Percentiles rank a stretch among this genome's conserved stretches.
Conservation (phyloP, 495 filamentous ascomycete species). For the Entonaema liquescens region DNA sequence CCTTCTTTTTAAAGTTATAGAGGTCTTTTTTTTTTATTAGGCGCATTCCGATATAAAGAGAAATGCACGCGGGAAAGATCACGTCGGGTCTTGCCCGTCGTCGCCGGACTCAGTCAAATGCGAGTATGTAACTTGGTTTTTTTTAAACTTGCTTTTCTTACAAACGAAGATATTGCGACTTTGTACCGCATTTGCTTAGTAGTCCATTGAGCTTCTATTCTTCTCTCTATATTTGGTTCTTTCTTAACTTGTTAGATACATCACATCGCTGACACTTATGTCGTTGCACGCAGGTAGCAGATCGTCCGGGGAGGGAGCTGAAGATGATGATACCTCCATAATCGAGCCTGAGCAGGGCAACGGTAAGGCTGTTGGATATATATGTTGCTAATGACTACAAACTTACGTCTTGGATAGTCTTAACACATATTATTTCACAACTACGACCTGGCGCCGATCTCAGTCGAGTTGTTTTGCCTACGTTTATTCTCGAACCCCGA, state of each 20-base stretch:
- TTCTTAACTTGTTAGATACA: neutral
- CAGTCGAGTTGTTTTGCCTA: slow-evolving; percentile 91
- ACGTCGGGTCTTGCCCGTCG: slow-evolving; percentile 42
- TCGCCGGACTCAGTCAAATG: slow-evolving; percentile 43
- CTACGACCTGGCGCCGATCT: slow-evolving; percentile 94
- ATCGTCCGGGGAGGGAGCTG: slow-evolving; percentile 55
- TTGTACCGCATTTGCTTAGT: neutral
- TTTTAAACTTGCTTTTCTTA: neutral
- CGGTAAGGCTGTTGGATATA: slow-evolving; percentile 55
- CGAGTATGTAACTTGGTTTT: slow-evolving; percentile 39
- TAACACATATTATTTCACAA: slow-evolving; percentile 96
- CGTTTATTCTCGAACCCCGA: slow-evolving; percentile 96
- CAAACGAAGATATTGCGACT: neutral
- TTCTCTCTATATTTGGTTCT: neutral
- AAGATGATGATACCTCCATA: slow-evolving; percentile 76
- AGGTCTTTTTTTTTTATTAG: neutral
- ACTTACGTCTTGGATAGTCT: slow-evolving; percentile 61
- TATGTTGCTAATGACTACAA: neutral
- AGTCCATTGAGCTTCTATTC: neutral
- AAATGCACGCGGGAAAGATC: slow-evolving; percentile 45
- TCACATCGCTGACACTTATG: slow-evolving; percentile 29
- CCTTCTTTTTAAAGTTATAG: slow-evolving; percentile 11
- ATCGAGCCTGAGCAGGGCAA: slow-evolving; percentile 81
- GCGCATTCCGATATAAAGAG: slow-evolving; percentile 8
- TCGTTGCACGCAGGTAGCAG: slow-evolving; percentile 53